phyloP scores from a whole-genome alignment of 257 asterid genomes.

The Dorcoceras hygrometricum region DNA sequence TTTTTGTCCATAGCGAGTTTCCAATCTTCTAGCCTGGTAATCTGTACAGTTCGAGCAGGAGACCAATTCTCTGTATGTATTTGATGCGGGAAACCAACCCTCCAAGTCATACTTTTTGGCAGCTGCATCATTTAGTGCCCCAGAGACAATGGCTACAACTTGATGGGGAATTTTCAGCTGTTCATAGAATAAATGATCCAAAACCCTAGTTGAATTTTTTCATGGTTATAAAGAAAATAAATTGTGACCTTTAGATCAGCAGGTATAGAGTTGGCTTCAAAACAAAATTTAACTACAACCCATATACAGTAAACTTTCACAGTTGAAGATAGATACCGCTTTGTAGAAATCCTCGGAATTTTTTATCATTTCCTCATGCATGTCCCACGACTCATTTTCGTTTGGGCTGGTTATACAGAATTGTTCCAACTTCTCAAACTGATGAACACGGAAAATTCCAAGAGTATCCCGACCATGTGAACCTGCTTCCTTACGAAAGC shows the following conservation, averaged over 20 bases:
- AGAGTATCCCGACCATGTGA: slow-evolving; percentile 94
- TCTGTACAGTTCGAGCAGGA: slow-evolving; percentile 97
- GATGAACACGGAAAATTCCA: slow-evolving; percentile 91
- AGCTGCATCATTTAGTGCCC: slow-evolving; percentile 94
- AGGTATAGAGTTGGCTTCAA: neutral
- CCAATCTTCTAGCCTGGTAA: slow-evolving; percentile 82
- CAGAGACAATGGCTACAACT: slow-evolving; percentile 82
- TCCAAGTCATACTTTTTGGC: slow-evolving; percentile 95
- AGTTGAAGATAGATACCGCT: neutral
- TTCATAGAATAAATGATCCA: slow-evolving; percentile 13
- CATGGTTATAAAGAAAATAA: neutral
- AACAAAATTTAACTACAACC: neutral
- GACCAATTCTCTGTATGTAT: slow-evolving; percentile 75
- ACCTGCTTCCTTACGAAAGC: slow-evolving; percentile 97
- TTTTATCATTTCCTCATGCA: slow-evolving; percentile 87
- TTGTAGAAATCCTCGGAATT: neutral
- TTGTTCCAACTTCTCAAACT: slow-evolving; percentile 93
- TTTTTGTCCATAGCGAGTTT: slow-evolving; percentile 86
- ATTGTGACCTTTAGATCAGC: neutral
- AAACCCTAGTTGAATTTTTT: neutral
- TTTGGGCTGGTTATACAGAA: slow-evolving; percentile 83
- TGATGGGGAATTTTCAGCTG: slow-evolving; percentile 87
- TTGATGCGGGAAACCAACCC: slow-evolving; percentile 95
- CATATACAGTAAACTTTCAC: neutral
- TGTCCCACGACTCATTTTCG: slow-evolving; percentile 81